These are phyloP conservation scores for Laetiporus sulphureus DNA, from an alignment of 1,284 basidiomycete species.

Conservation along the genomic window DNA sequence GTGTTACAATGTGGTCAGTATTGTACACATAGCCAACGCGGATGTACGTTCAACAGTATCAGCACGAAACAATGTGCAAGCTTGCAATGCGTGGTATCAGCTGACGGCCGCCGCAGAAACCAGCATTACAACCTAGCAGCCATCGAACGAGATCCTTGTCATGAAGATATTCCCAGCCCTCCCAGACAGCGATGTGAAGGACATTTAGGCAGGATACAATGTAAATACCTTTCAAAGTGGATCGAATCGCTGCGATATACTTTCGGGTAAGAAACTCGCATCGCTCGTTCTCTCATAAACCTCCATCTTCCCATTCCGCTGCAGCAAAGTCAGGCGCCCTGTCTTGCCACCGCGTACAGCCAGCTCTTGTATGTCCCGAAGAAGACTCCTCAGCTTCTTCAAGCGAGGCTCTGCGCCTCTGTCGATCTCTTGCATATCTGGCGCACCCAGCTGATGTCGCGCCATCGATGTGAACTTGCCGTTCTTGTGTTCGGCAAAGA, in stretches of 20 bases:
- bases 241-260: constrained; percentile 30
- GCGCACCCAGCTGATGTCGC: constrained; percentile 32
- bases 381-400: constrained; percentile 32
- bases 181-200: no score
- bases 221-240: no score
- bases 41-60: no score
- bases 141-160: no score
- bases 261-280: constrained; percentile 35
- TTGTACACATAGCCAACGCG: no score
- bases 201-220: no score
- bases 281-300: constrained; percentile 34
- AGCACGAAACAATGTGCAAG: no score
- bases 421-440: constrained; percentile 27
- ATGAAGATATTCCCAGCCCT: no score
- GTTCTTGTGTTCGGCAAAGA: constrained; percentile 41
- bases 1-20: no score
- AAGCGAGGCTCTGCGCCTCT: constrained; percentile 28
- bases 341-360: constrained; percentile 36
- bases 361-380: constrained; percentile 36
- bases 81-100: no score
- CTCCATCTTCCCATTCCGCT: constrained; percentile 30
- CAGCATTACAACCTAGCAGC: no score
- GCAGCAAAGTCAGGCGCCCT: constrained; percentile 41
- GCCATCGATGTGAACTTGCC: constrained; percentile 38
- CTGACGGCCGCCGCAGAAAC: no score